Evolutionary conservation across 257 asterid genomes (phyloP).

Genomic region (Fraxinus americana): DNA sequence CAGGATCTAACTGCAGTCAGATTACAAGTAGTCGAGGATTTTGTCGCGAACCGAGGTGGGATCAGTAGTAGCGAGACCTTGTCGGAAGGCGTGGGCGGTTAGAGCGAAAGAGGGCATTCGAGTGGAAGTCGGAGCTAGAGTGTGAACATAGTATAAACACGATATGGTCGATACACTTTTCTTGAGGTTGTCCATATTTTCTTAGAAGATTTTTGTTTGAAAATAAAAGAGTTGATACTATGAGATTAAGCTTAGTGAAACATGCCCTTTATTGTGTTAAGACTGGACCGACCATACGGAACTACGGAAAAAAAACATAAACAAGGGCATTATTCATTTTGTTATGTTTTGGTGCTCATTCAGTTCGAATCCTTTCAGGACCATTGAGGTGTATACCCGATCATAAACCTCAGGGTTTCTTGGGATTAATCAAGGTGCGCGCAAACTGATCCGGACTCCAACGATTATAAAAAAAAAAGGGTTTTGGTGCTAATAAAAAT

Average conservation of each 20-base stretch:
- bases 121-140: not conserved
- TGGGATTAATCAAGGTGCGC: too few relatives aligned
- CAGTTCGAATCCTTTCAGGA: too few relatives aligned
- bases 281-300: constrained; percentile 11
- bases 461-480: too few relatives aligned
- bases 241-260: not conserved
- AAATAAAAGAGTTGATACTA: too few relatives aligned
- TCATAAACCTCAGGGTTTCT: too few relatives aligned
- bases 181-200: not conserved
- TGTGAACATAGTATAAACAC: not conserved
- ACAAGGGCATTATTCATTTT: not conserved
- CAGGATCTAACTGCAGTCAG: not conserved
- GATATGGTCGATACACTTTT: not conserved
- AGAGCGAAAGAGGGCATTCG: not conserved
- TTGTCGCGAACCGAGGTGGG: too few relatives aligned
- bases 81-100: too few relatives aligned
- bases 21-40: not conserved
- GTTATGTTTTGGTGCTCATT: not conserved
- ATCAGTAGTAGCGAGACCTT: not conserved
- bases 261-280: not conserved
- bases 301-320: not conserved
- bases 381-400: too few relatives aligned
- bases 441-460: too few relatives aligned
- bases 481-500: constrained; percentile 14
- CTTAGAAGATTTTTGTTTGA: not conserved